phyloP scores from a whole-genome alignment of 2,329 filamentous ascomycete species.

The Blumeria graminis region DNA sequence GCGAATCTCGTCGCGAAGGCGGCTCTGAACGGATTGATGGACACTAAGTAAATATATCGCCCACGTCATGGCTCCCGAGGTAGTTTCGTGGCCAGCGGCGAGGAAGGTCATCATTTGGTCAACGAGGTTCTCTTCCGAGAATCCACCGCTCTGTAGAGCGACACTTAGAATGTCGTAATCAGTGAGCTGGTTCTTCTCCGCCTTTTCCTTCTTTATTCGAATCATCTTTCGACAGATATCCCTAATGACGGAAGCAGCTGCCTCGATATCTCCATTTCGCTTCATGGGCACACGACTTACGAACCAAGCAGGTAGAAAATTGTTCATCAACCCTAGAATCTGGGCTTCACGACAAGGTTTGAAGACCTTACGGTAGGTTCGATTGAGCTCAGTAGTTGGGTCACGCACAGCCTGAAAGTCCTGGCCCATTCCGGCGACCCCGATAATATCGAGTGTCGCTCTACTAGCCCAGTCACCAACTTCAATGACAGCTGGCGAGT shows the following conservation, averaged over 20 bases:
- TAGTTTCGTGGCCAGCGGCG: slow-evolving; percentile 62
- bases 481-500: slow-evolving; percentile 24
- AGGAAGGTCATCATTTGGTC: slow-evolving; percentile 85
- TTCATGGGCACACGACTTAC: slow-evolving; percentile 40
- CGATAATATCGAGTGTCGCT: slow-evolving; percentile 53
- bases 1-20: slow-evolving; percentile 44
- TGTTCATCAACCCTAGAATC: slow-evolving; percentile 29
- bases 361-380: slow-evolving; percentile 32
- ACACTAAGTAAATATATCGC: slow-evolving; percentile 43
- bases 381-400: slow-evolving; percentile 31
- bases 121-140: slow-evolving; percentile 56
- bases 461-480: slow-evolving; percentile 39
- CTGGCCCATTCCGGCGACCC: slow-evolving; percentile 42
- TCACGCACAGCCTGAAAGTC: slow-evolving; percentile 44
- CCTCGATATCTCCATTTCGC: slow-evolving; percentile 39
- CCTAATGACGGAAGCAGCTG: slow-evolving; percentile 34
- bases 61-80: slow-evolving; percentile 54
- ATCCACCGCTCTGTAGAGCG: slow-evolving; percentile 50
- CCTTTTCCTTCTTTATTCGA: slow-evolving; percentile 36
- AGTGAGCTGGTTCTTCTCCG: slow-evolving; percentile 23
- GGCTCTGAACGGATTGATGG: slow-evolving; percentile 37
- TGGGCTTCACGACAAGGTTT: slow-evolving; percentile 25
- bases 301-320: slow-evolving; percentile 40
- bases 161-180: slow-evolving; percentile 60
- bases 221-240: slow-evolving; percentile 44